Conservation (phyloP, 192 early-diverging fungal genomes). For the Mortierella hygrophila region DNA sequence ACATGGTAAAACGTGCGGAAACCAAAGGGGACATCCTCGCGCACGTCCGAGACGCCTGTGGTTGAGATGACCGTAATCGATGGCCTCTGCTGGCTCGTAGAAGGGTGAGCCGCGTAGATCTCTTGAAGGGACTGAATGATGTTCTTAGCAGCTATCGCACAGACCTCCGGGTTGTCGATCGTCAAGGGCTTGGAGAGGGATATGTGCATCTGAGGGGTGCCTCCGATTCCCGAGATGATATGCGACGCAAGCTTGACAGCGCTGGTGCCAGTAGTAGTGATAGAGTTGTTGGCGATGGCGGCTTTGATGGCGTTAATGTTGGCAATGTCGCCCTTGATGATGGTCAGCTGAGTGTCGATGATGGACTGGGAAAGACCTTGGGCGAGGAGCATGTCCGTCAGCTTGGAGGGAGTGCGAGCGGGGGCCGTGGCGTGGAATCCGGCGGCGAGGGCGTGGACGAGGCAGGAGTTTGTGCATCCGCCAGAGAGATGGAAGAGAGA, state of each 20-base stretch:
- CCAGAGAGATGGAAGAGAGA: too few relatives aligned
- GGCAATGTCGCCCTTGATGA: conserved; percentile 41
- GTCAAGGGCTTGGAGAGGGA: conserved; percentile 24
- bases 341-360: conserved; percentile 32
- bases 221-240: conserved; percentile 51
- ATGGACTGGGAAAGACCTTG: conserved; percentile 26
- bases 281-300: conserved; percentile 19
- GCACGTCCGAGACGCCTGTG: conserved; percentile 35
- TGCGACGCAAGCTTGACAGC: conserved; percentile 24
- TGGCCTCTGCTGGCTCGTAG: conserved; percentile 20
- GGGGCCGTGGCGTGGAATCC: conserved; percentile 37
- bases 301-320: conserved; percentile 29
- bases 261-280: background rate
- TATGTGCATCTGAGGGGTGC: conserved; percentile 13
- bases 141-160: conserved; percentile 23
- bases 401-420: conserved; percentile 48
- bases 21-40: conserved; percentile 42
- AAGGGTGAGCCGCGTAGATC: conserved; percentile 29
- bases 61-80: conserved; percentile 37
- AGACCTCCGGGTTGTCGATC: conserved; percentile 38
- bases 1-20: conserved; percentile 35
- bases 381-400: conserved; percentile 38
- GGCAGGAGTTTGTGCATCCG: conserved; percentile 44
- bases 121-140: conserved; percentile 24
- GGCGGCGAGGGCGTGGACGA: conserved; percentile 36